Percentiles rank a stretch among this genome's conserved stretches.
These are phyloP conservation scores for Capsella rubella DNA, from an alignment of 441 rosid species.

Conservation along the genomic window DNA sequence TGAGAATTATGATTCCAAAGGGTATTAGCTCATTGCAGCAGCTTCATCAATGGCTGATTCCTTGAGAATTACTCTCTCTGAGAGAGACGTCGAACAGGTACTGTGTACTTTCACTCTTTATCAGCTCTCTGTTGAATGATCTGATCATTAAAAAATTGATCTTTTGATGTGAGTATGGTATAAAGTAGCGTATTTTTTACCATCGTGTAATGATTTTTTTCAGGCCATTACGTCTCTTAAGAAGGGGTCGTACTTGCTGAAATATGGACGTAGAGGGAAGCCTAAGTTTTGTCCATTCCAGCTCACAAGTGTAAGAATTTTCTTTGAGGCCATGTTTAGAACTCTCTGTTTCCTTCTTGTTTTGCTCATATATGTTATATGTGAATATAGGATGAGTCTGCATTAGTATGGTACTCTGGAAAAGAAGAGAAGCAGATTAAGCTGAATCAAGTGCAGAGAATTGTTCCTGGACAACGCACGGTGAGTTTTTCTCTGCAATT, in stretches of 20 bases:
- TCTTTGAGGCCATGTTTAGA: background rate
- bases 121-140: constrained; percentile 10
- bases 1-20: constrained; percentile 53
- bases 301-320: constrained; percentile 60
- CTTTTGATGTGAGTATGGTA: background rate
- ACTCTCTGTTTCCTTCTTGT: background rate
- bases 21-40: constrained; percentile 53
- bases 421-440: constrained; percentile 74
- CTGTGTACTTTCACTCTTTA: background rate
- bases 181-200: background rate
- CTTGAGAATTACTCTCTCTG: constrained; percentile 65
- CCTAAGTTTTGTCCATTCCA: constrained; percentile 76
- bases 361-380: constrained; percentile 15
- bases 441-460: constrained; percentile 70
- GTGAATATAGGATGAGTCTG: constrained; percentile 69
- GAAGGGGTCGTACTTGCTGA: constrained; percentile 70
- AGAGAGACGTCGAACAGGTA: constrained; percentile 84
- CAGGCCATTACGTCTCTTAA: constrained; percentile 72
- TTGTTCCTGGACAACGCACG: constrained; percentile 93
- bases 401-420: constrained; percentile 86
- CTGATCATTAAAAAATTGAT: background rate
- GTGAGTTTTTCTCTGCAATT: constrained; percentile 56
- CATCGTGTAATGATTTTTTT: background rate
- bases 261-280: constrained; percentile 75
- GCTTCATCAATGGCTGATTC: constrained; percentile 85